These are phyloP conservation scores for Cladorrhinum sp. DNA, from an alignment of 2,329 filamentous ascomycete species.

Conservation along the genomic window DNA sequence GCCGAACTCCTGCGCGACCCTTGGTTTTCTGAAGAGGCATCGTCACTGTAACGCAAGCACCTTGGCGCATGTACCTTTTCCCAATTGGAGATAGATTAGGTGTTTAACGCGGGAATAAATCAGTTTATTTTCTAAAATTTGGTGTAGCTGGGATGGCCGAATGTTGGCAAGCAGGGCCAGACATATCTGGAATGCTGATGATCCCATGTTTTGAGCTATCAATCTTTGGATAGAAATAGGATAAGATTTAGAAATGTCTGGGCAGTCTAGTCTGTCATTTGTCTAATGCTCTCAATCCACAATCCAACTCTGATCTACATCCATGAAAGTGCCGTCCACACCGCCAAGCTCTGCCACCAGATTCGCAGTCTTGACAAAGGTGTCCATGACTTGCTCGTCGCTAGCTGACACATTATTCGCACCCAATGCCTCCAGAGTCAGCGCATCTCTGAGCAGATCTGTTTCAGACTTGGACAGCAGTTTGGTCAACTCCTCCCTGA, in stretches of 20 bases:
- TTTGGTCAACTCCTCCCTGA: background rate
- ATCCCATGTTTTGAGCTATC: too few species aligned
- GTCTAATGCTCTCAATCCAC: background rate
- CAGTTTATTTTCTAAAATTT: too few species aligned
- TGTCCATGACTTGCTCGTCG: background rate
- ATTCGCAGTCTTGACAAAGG: background rate
- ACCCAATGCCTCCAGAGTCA: background rate
- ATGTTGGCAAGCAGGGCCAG: too few species aligned
- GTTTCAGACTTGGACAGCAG: background rate
- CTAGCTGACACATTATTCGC: background rate
- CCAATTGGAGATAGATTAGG: too few species aligned
- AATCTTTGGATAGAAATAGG: too few species aligned
- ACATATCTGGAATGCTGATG: too few species aligned
- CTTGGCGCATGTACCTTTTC: too few species aligned
- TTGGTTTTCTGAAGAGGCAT: constrained; percentile 27
- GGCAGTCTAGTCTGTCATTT: background rate
- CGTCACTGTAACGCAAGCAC: too few species aligned
- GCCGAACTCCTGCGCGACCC: constrained; percentile 31
- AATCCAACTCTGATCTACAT: background rate
- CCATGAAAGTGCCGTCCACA: background rate
- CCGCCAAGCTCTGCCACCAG: background rate
- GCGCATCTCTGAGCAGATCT: background rate
- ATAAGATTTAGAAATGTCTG: too few species aligned
- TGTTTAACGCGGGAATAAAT: too few species aligned
- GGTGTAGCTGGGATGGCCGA: too few species aligned